Conservation (phyloP, 768 basidiomycete species). For the Grammothele lineata region DNA sequence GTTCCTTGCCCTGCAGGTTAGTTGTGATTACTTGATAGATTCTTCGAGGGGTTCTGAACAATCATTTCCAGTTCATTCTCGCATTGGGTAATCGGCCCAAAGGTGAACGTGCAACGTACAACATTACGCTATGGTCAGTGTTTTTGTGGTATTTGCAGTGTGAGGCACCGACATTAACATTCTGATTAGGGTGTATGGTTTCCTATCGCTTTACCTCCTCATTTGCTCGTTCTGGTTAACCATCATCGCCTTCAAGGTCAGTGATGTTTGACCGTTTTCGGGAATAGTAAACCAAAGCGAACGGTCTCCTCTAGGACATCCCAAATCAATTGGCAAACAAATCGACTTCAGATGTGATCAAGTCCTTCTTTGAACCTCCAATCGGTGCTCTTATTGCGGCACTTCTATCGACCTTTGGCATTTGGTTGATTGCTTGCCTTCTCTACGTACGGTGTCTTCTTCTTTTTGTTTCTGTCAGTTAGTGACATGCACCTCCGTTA, state of each 20-base stretch:
- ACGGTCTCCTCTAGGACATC: no score
- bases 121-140: slow-evolving; percentile 68
- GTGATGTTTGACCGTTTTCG: no score
- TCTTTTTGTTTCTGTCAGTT: no score
- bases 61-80: slow-evolving; percentile 64
- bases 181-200: slow-evolving; percentile 68
- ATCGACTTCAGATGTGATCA: slow-evolving; percentile 44
- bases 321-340: slow-evolving; percentile 37
- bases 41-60: neutral
- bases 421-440: slow-evolving; percentile 80
- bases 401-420: slow-evolving; percentile 85
- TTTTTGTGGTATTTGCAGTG: no score
- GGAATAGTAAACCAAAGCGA: no score
- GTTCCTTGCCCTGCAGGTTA: slow-evolving; percentile 74
- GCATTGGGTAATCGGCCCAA: slow-evolving; percentile 84
- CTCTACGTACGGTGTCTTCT: slow-evolving; percentile 61
- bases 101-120: slow-evolving; percentile 74
- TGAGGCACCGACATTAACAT: no score
- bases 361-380: slow-evolving; percentile 66
- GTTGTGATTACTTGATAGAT: slow-evolving; percentile 6
- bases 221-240: slow-evolving; percentile 87
- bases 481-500: no score
- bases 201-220: slow-evolving; percentile 80
- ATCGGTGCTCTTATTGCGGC: slow-evolving; percentile 83
- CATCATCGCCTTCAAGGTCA: slow-evolving; percentile 68